Conservation (phyloP, 441 rosid genomes). For the Gossypium trilobum region DNA sequence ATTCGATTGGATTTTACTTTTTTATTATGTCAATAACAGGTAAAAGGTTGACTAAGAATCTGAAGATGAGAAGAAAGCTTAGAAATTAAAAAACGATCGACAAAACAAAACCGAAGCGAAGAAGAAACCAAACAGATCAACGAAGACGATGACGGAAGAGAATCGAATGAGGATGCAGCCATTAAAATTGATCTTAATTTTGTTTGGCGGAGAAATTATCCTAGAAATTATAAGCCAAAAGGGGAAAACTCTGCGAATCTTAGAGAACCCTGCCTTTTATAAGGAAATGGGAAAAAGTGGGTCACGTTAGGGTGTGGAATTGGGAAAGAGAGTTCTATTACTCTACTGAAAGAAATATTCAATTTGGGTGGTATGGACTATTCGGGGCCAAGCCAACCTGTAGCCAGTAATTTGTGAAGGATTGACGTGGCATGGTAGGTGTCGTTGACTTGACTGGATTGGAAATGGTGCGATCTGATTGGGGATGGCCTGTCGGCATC, state of each 20-base stretch:
- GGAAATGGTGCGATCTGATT: not conserved
- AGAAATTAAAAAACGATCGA: conserved; percentile 18
- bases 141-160: conserved; percentile 2
- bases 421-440: not conserved
- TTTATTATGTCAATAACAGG: conserved; percentile 19
- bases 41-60: conserved; percentile 29
- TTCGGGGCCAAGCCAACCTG: conserved; percentile 14
- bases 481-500: not conserved
- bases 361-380: conserved; percentile 25
- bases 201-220: not conserved
- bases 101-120: conserved; percentile 23
- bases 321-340: not conserved
- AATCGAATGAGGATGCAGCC: conserved; percentile 44
- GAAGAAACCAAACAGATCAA: conserved; percentile 25
- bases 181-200: conserved; percentile 26
- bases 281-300: not conserved
- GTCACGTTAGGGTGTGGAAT: not conserved
- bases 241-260: not conserved
- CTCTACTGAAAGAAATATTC: conserved; percentile 8
- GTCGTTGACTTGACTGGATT: not conserved
- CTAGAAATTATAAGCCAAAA: not conserved
- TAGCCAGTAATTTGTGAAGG: not conserved
- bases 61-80: conserved; percentile 19
- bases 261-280: not conserved
- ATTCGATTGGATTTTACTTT: not conserved